Percentiles rank a stretch among this genome's conserved stretches.
Conservation (phyloP, 805 yeast species). For the Brettanomyces sp. region DNA sequence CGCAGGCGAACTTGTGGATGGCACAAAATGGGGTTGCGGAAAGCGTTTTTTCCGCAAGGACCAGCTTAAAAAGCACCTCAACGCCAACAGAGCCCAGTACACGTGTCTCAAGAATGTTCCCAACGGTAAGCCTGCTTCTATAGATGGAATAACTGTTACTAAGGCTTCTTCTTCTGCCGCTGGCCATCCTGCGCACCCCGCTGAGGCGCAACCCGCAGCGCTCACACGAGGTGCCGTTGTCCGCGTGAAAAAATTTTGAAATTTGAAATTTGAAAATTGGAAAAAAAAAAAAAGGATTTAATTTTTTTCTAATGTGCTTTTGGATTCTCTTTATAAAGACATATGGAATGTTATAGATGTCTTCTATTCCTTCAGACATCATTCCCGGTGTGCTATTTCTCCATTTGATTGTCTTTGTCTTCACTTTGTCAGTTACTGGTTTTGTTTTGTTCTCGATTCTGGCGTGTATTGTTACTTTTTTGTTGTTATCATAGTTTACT, state of each 20-base stretch:
- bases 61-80: conserved; percentile 5
- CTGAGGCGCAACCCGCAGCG: neutral
- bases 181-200: neutral
- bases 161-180: neutral
- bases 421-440: no score
- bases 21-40: conserved; percentile 8
- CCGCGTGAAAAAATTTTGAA: no score
- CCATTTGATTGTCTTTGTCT: no score
- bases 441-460: no score
- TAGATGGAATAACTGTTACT: neutral
- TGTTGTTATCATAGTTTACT: no score
- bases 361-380: no score
- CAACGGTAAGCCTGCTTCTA: neutral
- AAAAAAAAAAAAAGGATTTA: neutral
- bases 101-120: conserved; percentile 1
- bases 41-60: conserved; percentile 6
- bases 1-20: conserved; percentile 3
- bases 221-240: neutral
- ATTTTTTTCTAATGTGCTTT: neutral
- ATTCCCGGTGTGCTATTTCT: no score
- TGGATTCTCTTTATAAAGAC: no score
- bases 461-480: no score
- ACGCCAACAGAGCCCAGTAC: conserved; percentile 4
- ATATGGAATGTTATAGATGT: no score
- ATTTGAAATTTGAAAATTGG: no score